Base-by-base conservation (phyloP, 140 eudicot species). In the Artemisia princeps region DNA sequence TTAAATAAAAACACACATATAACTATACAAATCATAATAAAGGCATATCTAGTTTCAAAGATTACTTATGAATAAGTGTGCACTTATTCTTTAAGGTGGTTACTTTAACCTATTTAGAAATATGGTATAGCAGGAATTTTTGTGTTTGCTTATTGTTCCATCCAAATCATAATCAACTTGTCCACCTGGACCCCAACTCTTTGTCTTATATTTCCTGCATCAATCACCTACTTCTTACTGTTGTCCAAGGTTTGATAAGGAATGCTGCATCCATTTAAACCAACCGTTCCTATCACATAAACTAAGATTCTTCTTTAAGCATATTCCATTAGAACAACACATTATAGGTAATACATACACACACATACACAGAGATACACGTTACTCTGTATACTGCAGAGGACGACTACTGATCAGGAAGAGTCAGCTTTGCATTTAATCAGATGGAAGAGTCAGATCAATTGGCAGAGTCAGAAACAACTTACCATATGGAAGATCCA, bases 361-460 rank as follows among this genome's bases (percentile, higher is more conserved):
- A 45, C 2, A 23, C 2, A 23, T 1, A 23, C 24, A 23, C 24
- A 23, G 24, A 23, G 3, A 48, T 48, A 48, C 15, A 11, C 12
- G 53, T 28, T 52, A 59, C 64, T 14, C 48, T 20, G 12, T 46
- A 23, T 4, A 13, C 7, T 15, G 67, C 33, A 26, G 33, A 3
- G 33, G 6, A 26, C 33, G 33, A 26, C 5, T 24, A 62, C 55
- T 24, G 52, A 30, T 9, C 30, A 23, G 61, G 17, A 64, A 55
- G 12, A 14, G 69, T 16, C 68, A 54, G 2, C 17, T 40, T 69
- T 33, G 59, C 72, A 62, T 30, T 46, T 24, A 51, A 13, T 63
- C 59, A 37, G 17, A 74, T 83, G 89, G 81, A 58, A 63, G 89
- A 68, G 50, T 46, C 61, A 12, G 40, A 50, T 71, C 45, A 62